Conservation (phyloP, 1,284 basidiomycete species). For the Ganoderma lingzhi region DNA sequence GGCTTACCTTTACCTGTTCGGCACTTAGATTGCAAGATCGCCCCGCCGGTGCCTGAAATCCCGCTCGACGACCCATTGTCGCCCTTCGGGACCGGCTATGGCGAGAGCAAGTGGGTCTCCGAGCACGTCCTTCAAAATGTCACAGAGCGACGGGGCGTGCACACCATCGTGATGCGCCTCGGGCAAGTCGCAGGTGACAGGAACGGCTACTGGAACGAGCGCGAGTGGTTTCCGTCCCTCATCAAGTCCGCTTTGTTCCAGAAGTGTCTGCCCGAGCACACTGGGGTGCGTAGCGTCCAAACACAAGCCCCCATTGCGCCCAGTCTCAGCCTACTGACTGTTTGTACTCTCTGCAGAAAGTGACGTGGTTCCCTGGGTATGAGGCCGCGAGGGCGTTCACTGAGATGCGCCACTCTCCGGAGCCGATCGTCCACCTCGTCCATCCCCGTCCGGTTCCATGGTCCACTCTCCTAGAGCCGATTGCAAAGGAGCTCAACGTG, state of each 20-base stretch:
- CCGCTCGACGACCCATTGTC: constrained; percentile 33
- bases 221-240: constrained; percentile 55
- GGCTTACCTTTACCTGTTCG: neutral
- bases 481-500: constrained; percentile 32
- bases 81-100: constrained; percentile 47
- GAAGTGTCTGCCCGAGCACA: constrained; percentile 38
- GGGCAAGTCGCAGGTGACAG: constrained; percentile 51
- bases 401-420: constrained; percentile 34
- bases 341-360: constrained; percentile 14
- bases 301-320: neutral
- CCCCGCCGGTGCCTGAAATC: constrained; percentile 25
- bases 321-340: neutral
- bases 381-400: constrained; percentile 35
- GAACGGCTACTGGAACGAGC: constrained; percentile 53
- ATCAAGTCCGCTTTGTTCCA: constrained; percentile 45
- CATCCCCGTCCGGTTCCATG: constrained; percentile 39
- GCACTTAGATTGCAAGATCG: constrained; percentile 25
- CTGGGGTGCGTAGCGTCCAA: constrained; percentile 18
- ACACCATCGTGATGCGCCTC: constrained; percentile 47
- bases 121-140: constrained; percentile 42
- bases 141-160: constrained; percentile 35
- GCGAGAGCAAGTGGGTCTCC: constrained; percentile 51
- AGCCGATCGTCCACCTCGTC: constrained; percentile 39
- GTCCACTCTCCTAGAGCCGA: constrained; percentile 29
- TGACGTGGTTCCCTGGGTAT: constrained; percentile 40